Conservation (phyloP, 352 stramenopile genomes). For the Phytophthora sp. region DNA sequence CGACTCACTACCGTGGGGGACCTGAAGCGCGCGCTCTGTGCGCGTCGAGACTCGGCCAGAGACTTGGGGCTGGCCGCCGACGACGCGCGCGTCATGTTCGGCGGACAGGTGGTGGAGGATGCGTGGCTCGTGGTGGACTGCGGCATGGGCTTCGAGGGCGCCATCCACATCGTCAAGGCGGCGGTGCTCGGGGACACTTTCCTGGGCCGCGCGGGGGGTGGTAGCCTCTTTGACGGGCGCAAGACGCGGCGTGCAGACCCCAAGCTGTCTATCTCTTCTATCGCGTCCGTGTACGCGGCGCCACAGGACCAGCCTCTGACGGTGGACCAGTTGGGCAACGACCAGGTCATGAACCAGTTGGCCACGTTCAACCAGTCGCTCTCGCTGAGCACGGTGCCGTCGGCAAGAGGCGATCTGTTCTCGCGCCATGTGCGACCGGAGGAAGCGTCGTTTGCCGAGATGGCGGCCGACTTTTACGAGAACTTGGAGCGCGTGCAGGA, state of each 20-base stretch:
- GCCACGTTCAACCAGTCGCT: constrained; percentile 57
- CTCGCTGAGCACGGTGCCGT: constrained; percentile 28
- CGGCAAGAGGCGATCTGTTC: constrained; percentile 41
- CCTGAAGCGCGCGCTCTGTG: constrained; percentile 68
- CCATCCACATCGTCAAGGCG: constrained; percentile 71
- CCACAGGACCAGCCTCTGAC: constrained; percentile 18
- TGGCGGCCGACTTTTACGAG: constrained; percentile 78
- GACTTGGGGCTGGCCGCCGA: constrained; percentile 51
- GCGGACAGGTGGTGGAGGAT: constrained; percentile 73
- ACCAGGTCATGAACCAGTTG: constrained; percentile 48
- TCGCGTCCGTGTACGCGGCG: constrained; percentile 65
- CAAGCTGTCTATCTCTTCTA: constrained; percentile 74
- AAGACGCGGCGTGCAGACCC: constrained; percentile 32
- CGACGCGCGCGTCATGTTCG: constrained; percentile 78
- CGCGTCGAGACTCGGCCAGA: constrained; percentile 46
- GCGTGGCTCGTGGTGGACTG: constrained; percentile 87
- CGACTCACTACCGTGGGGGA: constrained; percentile 74
- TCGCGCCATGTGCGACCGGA: constrained; percentile 73
- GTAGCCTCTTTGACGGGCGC: constrained; percentile 9
- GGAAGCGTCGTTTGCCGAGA: constrained; percentile 77
- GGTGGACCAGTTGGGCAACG: constrained; percentile 23
- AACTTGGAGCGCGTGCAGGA: constrained; percentile 73
- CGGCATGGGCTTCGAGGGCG: constrained; percentile 71
- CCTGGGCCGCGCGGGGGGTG: not conserved
- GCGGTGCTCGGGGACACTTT: constrained; percentile 17